Base-by-base conservation (phyloP, 768 basidiomycete genomes). In the Pisolithus marmoratus region DNA sequence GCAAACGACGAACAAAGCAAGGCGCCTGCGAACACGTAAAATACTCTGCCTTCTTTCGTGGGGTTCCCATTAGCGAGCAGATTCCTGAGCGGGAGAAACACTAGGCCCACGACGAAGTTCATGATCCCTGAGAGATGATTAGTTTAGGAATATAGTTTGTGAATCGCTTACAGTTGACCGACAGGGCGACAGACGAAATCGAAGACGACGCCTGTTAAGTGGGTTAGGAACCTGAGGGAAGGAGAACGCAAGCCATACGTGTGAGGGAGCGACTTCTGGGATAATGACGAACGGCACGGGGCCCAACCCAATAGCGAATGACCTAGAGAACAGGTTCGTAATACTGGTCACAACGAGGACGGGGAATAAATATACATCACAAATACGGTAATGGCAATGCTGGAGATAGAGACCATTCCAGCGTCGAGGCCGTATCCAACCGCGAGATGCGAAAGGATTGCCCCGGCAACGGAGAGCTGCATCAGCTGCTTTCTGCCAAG, bases 241-340 rank as follows among this genome's bases (percentile, higher is more conserved):
- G 38, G 9, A 12, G 42, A 74, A 26, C 11, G 17, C 12, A 15
- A 45, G 17, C 11, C 88, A 55, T 65, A 87, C 91, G 60, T 87
- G 78, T 46, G 78, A 67, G 2, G 92, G 92, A 2, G 93, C 86
- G 20, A 96, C 82, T 63, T 97, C 94, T 15, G 93, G 84, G 29
- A 95, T 84, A 67, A 97, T 84, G 37, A 98, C 83, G 63, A 94
- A 98, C 0, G 95, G 94, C 31, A 97, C 72, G 2, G 95, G 94
- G 1, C 95, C 95, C 17, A 97, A 76, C 2, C 94, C 95, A 31
- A 87, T 70, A 2, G 94, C 90, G 67, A 94, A 97, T 1, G 90
- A 87, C 69, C 89, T 90, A 52, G 44, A 46, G 36, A 52, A 44
- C 34, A 37, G 6, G 34, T 54, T 36, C 51, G 52, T 48, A 29